Conservation (phyloP, 164 flowering plant species). For the Echeveria elegans region DNA sequence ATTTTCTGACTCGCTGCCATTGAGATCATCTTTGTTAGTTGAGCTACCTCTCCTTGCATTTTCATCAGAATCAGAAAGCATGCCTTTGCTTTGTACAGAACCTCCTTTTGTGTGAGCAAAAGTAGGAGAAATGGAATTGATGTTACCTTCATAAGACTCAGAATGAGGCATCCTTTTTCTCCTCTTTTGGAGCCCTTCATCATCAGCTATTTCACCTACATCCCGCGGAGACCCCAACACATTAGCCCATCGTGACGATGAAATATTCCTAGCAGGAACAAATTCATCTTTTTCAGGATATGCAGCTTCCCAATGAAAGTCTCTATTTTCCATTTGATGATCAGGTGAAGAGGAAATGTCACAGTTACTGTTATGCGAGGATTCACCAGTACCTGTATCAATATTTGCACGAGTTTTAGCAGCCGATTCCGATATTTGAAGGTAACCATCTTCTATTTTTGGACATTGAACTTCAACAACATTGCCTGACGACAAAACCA, state of each 20-base stretch:
- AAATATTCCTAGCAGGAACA: conserved; percentile 50
- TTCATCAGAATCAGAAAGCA: conserved; percentile 54
- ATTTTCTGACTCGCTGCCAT: conserved; percentile 25
- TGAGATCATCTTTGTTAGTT: conserved; percentile 36
- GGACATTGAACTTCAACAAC: conserved; percentile 29
- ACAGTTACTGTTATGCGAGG: conserved; percentile 23
- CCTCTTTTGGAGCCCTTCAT: conserved; percentile 27
- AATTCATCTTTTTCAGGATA: conserved; percentile 51
- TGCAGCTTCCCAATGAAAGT: conserved; percentile 19
- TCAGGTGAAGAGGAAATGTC: conserved; percentile 19
- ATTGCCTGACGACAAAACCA: conserved; percentile 19
- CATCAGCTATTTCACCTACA: conserved; percentile 54
- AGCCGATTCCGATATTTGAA: conserved; percentile 15
- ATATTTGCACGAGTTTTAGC: conserved; percentile 11
- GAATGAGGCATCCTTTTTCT: conserved; percentile 29
- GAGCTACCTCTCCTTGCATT: conserved; percentile 21
- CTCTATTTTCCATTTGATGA: conserved; percentile 12
- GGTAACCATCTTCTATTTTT: conserved; percentile 14
- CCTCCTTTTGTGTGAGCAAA: conserved; percentile 45
- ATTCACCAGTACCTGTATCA: conserved; percentile 11
- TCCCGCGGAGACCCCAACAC: conserved; percentile 51
- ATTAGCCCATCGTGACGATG: conserved; percentile 89
- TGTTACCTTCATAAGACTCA: conserved; percentile 25
- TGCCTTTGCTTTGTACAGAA: conserved; percentile 29
- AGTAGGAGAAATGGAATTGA: conserved; percentile 23